A percentile compares a stretch with the other conserved stretches of the same genome.
phyloP scores from a whole-genome alignment of 345 rosid genomes.

The Populus alba region DNA sequence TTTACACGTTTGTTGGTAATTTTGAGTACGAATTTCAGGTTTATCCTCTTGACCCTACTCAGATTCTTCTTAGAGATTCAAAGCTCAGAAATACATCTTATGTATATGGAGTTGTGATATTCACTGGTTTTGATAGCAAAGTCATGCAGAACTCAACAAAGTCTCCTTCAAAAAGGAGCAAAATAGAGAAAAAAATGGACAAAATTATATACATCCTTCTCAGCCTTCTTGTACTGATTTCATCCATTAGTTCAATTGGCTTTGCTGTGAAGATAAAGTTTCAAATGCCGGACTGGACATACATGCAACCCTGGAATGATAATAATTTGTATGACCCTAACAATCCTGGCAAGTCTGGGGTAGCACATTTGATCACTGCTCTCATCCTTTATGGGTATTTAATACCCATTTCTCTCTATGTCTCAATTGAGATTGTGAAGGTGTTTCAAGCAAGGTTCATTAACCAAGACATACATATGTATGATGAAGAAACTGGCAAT shows the following conservation, averaged over 20 bases:
- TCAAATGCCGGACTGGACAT: constrained; percentile 82
- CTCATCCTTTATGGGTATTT: constrained; percentile 95
- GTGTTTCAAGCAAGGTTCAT: constrained; percentile 94
- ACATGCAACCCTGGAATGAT: constrained; percentile 47
- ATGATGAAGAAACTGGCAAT: constrained; percentile 80
- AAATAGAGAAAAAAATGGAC: constrained; percentile 85
- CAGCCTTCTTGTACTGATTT: constrained; percentile 58
- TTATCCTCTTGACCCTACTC: constrained; percentile 74
- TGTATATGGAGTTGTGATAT: constrained; percentile 74
- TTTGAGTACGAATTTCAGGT: constrained; percentile 59
- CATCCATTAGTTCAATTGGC: constrained; percentile 80
- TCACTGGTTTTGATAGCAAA: constrained; percentile 91
- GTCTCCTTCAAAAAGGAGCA: constrained; percentile 89
- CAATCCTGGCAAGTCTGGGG: constrained; percentile 57
- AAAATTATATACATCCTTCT: constrained; percentile 83
- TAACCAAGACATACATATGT: constrained; percentile 82
- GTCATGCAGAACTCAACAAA: constrained; percentile 89
- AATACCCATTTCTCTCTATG: constrained; percentile 94
- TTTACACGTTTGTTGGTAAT: constrained; percentile 85
- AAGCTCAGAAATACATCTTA: constrained; percentile 86
- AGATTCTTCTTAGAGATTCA: constrained; percentile 94
- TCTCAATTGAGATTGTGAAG: constrained; percentile 95
- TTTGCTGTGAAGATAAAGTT: constrained; percentile 75
- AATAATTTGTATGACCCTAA: constrained; percentile 53
- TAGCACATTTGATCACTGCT: constrained; percentile 85